Conservation (phyloP, 2,329 filamentous ascomycete genomes). For the Davidsoniella eucalypti region DNA sequence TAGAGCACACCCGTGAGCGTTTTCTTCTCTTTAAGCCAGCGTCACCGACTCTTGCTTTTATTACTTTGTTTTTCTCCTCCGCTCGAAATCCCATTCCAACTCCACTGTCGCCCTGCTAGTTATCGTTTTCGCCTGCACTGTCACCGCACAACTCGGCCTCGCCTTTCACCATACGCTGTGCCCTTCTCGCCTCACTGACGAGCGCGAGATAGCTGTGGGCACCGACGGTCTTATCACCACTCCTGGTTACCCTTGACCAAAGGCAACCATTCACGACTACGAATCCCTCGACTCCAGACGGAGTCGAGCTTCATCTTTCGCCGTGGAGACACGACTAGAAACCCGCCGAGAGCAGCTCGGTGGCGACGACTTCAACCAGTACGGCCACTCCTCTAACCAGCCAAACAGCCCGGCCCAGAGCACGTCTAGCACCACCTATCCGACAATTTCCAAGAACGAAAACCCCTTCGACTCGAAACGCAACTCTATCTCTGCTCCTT, state of each 20-base stretch:
- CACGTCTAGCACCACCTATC: conserved; percentile 9
- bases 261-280: conserved; percentile 6
- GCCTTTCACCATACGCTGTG: not conserved
- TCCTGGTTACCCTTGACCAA: not conserved
- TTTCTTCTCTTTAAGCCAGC: too few relatives aligned
- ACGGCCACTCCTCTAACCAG: conserved; percentile 11
- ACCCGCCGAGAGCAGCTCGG: conserved; percentile 13
- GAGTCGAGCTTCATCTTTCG: conserved; percentile 12
- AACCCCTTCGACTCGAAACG: conserved; percentile 9
- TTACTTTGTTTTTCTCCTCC: too few relatives aligned
- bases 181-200: too few relatives aligned
- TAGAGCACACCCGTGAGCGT: too few relatives aligned
- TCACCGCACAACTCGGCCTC: not conserved
- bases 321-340: conserved; percentile 12
- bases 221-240: not conserved
- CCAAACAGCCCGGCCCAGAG: conserved; percentile 12
- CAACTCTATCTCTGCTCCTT: conserved; percentile 5
- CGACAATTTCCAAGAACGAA: conserved; percentile 2
- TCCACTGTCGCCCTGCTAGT: too few relatives aligned
- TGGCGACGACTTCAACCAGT: conserved; percentile 13
- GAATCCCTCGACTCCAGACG: conserved; percentile 9
- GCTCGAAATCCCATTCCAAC: too few relatives aligned
- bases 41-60: too few relatives aligned
- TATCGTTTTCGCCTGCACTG: too few relatives aligned
- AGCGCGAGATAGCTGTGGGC: too few relatives aligned